phyloP scores from a whole-genome alignment of 2,329 filamentous ascomycete genomes.

The Ophiognomonia clavigignenti-juglandacearum region DNA sequence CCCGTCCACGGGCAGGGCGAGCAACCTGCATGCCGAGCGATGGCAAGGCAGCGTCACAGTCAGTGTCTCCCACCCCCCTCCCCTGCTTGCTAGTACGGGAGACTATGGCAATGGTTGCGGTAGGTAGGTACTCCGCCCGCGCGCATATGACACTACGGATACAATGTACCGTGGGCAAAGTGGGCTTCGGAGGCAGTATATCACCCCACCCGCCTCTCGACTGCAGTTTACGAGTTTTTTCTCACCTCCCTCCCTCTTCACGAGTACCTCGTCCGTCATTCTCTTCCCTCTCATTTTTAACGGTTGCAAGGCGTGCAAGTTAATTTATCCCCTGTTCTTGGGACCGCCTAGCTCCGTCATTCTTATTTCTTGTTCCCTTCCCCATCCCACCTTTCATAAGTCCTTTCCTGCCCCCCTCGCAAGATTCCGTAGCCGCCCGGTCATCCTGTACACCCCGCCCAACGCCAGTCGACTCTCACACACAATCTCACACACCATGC shows the following conservation, averaged over 20 bases:
- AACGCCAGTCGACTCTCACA: slow-evolving; percentile 7
- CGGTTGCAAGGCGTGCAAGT: slow-evolving; percentile 58
- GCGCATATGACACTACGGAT: slow-evolving; percentile 10
- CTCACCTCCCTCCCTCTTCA: slow-evolving; percentile 46
- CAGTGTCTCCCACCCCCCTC: too few species aligned
- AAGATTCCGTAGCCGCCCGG: slow-evolving; percentile 9
- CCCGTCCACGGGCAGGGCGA: slow-evolving; percentile 14
- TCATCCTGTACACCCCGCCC: slow-evolving; percentile 13
- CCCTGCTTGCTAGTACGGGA: too few species aligned
- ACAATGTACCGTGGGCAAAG: slow-evolving; percentile 11
- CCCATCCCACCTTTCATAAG: slow-evolving; percentile 26
- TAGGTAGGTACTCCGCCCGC: slow-evolving; percentile 15
- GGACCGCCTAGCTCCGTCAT: slow-evolving; percentile 49
- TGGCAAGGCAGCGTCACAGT: slow-evolving; percentile 16
- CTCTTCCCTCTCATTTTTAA: slow-evolving; percentile 48
- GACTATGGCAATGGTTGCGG: not conserved
- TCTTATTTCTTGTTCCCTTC: slow-evolving; percentile 36
- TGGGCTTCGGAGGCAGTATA: slow-evolving; percentile 30
- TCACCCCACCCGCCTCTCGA: slow-evolving; percentile 46
- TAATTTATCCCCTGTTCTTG: slow-evolving; percentile 46
- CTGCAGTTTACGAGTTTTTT: slow-evolving; percentile 35
- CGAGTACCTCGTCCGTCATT: slow-evolving; percentile 54
- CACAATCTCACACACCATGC: slow-evolving; percentile 53
- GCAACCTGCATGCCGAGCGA: slow-evolving; percentile 15
- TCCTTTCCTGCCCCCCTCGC: slow-evolving; percentile 28